Percentiles rank a stretch among this genome's conserved stretches.
Evolutionary conservation across 1,284 basidiomycete species (phyloP).

Genomic region (Irpex sp.): DNA sequence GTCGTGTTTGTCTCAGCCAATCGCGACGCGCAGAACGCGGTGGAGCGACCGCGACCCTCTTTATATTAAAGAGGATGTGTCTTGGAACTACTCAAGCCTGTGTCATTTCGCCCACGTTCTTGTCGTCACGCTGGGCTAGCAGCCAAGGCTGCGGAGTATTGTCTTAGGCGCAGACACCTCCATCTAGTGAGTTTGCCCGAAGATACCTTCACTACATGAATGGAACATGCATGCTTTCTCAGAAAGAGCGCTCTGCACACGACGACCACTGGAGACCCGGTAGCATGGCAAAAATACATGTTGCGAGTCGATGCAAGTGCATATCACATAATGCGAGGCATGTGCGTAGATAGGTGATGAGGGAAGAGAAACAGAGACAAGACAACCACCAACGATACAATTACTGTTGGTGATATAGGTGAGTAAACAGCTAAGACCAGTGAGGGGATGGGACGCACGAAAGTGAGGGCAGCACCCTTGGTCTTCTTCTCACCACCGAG

Average conservation of each 20-base stretch:
- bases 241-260: neutral
- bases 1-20: too few species aligned
- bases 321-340: constrained; percentile 26
- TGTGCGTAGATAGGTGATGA: constrained; percentile 16
- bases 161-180: too few species aligned
- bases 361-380: constrained; percentile 14
- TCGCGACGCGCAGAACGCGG: too few species aligned
- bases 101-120: too few species aligned
- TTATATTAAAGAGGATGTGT: too few species aligned
- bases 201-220: neutral
- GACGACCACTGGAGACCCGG: neutral
- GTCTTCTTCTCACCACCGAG: constrained; percentile 99
- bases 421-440: too few species aligned
- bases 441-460: constrained; percentile 56
- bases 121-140: too few species aligned
- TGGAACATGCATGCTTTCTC: neutral
- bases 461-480: constrained; percentile 91
- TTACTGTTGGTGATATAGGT: constrained; percentile 15
- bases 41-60: too few species aligned
- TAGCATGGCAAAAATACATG: neutral
- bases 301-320: constrained; percentile 12
- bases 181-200: too few species aligned
- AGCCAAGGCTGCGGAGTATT: too few species aligned
- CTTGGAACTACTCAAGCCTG: too few species aligned
- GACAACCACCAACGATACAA: constrained; percentile 18